Evolutionary conservation across 2,329 filamentous ascomycete species (phyloP).

Genomic region (Aureobasidium sp.): DNA sequence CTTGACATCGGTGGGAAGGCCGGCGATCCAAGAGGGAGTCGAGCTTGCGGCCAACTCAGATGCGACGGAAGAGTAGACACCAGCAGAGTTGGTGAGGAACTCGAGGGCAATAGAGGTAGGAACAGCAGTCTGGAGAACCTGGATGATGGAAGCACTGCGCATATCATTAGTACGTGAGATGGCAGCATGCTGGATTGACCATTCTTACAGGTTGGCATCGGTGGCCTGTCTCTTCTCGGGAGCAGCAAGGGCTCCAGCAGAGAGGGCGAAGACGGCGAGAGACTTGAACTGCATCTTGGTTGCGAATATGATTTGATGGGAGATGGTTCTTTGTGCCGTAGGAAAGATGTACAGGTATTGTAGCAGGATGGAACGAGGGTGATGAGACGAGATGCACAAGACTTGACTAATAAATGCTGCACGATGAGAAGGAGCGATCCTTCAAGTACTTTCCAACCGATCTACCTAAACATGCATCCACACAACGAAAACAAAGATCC

Average conservation of each 20-base stretch:
- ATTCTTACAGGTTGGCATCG: constrained; percentile 4
- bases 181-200: neutral
- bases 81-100: constrained; percentile 33
- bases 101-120: constrained; percentile 31
- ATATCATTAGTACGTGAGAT: neutral
- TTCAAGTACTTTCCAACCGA: constrained; percentile 3
- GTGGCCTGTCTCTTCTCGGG: constrained; percentile 15
- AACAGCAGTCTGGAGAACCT: constrained; percentile 36
- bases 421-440: constrained; percentile 3
- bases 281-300: constrained; percentile 22
- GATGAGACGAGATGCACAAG: neutral
- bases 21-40: constrained; percentile 36
- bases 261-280: constrained; percentile 18
- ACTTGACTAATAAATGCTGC: neutral
- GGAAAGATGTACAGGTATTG: neutral
- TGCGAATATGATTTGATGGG: neutral
- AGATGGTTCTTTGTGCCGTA: neutral
- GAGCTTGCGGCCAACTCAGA: constrained; percentile 35
- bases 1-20: constrained; percentile 37
- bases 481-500: constrained; percentile 3
- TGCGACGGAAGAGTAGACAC: constrained; percentile 32
- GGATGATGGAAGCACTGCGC: constrained; percentile 30
- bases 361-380: neutral
- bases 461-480: neutral
- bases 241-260: constrained; percentile 19